phyloP scores from a whole-genome alignment of 2,329 filamentous ascomycete genomes.

The Colletotrichum sp. region DNA sequence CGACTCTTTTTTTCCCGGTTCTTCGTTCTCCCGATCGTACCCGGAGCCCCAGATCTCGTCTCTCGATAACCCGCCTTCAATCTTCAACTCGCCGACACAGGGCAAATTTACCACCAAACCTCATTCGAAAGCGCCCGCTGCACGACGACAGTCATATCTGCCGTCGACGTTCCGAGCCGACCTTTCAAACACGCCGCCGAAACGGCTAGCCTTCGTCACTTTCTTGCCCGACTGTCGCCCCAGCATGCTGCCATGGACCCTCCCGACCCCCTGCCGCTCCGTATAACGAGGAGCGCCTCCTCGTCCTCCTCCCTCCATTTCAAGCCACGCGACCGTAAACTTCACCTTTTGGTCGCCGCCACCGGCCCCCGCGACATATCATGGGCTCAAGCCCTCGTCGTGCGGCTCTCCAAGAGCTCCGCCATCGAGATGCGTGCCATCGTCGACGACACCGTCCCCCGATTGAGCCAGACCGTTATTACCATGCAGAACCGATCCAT shows the following conservation, averaged over 20 bases:
- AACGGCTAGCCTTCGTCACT: background rate
- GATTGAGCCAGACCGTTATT: slow-evolving; percentile 67
- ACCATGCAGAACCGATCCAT: slow-evolving; percentile 61
- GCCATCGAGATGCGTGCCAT: slow-evolving; percentile 67
- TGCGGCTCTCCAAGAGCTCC: slow-evolving; percentile 69
- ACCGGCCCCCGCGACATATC: slow-evolving; percentile 70
- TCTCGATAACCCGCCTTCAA: background rate
- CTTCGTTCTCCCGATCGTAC: background rate
- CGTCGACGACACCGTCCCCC: slow-evolving; percentile 68
- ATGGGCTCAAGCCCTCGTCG: slow-evolving; percentile 68
- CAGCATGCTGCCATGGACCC: slow-evolving; percentile 15
- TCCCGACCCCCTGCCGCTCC: slow-evolving; percentile 17
- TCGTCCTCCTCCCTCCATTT: slow-evolving; percentile 42
- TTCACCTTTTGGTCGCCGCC: slow-evolving; percentile 68
- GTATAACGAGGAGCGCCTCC: slow-evolving; percentile 25
- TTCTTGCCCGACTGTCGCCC: background rate
- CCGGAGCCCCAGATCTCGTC: background rate
- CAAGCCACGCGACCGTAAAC: slow-evolving; percentile 44
- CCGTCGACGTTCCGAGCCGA: background rate
- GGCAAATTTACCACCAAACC: background rate
- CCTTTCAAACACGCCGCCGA: background rate
- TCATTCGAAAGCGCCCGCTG: background rate
- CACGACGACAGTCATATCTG: background rate
- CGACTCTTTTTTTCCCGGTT: background rate
- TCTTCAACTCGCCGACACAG: background rate